A percentile compares a stretch with the other conserved stretches of the same genome.
phyloP scores from a whole-genome alignment of 768 basidiomycete genomes.

The Lentinus brumalis region DNA sequence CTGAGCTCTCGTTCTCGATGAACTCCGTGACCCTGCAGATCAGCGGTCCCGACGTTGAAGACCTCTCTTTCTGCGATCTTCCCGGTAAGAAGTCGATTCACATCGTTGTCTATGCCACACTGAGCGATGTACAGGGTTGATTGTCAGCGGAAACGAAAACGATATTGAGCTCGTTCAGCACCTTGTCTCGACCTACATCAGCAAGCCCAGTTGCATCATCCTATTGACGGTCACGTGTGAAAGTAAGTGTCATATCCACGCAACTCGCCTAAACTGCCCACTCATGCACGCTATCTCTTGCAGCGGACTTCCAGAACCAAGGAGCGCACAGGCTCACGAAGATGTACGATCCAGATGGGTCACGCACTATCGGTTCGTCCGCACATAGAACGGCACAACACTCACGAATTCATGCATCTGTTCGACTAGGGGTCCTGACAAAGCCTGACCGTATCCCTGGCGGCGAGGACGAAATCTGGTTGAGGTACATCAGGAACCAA shows the following conservation, averaged over 20 bases:
- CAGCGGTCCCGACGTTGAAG: conserved; percentile 38
- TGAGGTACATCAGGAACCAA: conserved; percentile 57
- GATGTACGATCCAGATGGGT: conserved; percentile 58
- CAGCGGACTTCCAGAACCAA: conserved; percentile 83
- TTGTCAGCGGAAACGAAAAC: conserved; percentile 50
- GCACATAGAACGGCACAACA: no score
- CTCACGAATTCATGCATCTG: neutral
- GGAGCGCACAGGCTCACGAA: conserved; percentile 70
- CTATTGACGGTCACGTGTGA: conserved; percentile 65
- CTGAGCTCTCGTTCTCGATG: conserved; percentile 36
- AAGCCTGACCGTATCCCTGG: conserved; percentile 69
- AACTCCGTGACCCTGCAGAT: conserved; percentile 41
- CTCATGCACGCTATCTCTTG: neutral
- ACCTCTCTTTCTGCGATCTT: conserved; percentile 43
- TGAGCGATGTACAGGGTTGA: conserved; percentile 46
- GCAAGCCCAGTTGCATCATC: conserved; percentile 61
- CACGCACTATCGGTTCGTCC: conserved; percentile 63
- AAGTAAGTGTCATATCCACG: conserved; percentile 41
- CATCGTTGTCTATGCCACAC: neutral
- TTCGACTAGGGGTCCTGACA: conserved; percentile 61
- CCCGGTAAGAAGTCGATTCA: conserved; percentile 32
- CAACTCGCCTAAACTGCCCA: no score
- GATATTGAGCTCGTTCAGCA: conserved; percentile 66
- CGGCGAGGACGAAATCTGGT: conserved; percentile 59
- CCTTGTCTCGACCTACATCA: conserved; percentile 61